Conservation (phyloP, 768 basidiomycete genomes). For the Floccularia luteovirens region DNA sequence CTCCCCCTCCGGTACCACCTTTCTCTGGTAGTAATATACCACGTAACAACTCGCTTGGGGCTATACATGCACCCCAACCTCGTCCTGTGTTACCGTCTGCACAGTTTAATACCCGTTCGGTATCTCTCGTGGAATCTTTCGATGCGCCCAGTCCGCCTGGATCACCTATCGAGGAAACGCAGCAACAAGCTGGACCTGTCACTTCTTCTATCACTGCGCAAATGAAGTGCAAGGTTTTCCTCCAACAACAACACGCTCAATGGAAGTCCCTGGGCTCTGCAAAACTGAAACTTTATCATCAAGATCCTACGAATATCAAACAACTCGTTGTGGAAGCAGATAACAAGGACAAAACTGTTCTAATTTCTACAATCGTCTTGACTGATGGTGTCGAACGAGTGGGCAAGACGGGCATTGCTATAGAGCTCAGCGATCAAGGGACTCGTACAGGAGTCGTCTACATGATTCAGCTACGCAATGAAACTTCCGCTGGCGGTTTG, state of each 20-base stretch:
- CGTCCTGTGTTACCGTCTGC: conserved; percentile 60
- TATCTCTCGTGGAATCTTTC: conserved; percentile 46
- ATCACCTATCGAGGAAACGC: conserved; percentile 61
- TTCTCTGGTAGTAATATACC: conserved; percentile 23
- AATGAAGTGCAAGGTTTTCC: conserved; percentile 98
- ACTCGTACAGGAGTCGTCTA: conserved; percentile 89
- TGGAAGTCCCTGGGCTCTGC: conserved; percentile 95
- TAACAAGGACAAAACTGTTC: conserved; percentile 59
- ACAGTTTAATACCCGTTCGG: conserved; percentile 40
- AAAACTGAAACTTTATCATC: conserved; percentile 78
- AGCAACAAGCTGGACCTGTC: conserved; percentile 54
- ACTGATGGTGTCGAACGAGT: conserved; percentile 97
- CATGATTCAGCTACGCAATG: conserved; percentile 94
- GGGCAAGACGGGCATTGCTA: conserved; percentile 96
- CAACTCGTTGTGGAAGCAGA: conserved; percentile 94
- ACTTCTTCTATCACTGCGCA: conserved; percentile 76
- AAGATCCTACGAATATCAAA: conserved; percentile 84
- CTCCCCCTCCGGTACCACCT: conserved; percentile 34
- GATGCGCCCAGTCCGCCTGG: conserved; percentile 77
- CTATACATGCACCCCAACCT: conserved; percentile 32
- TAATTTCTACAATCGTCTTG: conserved; percentile 94
- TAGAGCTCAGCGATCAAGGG: conserved; percentile 92
- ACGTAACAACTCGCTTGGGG: conserved; percentile 29
- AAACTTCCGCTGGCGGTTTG: conserved; percentile 74
- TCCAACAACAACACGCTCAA: conserved; percentile 92